These are phyloP conservation scores for Sporisorium sorghi DNA, from an alignment of 1,284 basidiomycete genomes.

Conservation along the genomic window DNA sequence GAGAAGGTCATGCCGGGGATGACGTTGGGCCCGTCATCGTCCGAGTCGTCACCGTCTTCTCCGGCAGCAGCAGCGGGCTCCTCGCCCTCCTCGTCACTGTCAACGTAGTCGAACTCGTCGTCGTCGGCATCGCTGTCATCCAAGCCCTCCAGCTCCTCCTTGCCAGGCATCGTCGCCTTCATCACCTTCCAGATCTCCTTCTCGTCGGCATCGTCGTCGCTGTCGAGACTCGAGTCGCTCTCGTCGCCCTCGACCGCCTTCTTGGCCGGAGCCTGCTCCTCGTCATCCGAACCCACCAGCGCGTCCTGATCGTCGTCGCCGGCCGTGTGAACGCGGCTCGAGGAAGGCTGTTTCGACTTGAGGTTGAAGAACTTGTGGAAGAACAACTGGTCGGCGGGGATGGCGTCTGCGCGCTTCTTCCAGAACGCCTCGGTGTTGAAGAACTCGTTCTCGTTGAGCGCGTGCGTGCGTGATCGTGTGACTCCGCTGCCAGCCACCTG, in stretches of 20 bases:
- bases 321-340: conserved; percentile 33
- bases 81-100: conserved; percentile 39
- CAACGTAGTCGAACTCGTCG: conserved; percentile 52
- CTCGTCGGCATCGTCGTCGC: conserved; percentile 60
- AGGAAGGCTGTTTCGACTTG: conserved; percentile 57
- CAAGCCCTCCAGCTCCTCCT: conserved; percentile 74
- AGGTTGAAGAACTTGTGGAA: conserved; percentile 68
- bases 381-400: conserved; percentile 80
- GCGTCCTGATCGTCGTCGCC: conserved; percentile 67
- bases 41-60: conserved; percentile 53
- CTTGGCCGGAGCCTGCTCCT: conserved; percentile 74
- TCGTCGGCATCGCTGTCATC: conserved; percentile 52
- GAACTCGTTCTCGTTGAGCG: conserved; percentile 70
- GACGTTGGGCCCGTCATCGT: conserved; percentile 30
- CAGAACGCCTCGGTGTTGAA: conserved; percentile 86
- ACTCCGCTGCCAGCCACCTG: conserved; percentile 75
- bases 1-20: conserved; percentile 53
- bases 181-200: conserved; percentile 71
- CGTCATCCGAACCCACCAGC: conserved; percentile 72
- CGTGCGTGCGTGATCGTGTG: conserved; percentile 77
- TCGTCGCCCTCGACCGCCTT: conserved; percentile 45
- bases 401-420: conserved; percentile 78
- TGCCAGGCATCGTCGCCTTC: conserved; percentile 71
- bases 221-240: conserved; percentile 31
- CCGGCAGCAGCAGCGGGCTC: conserved; percentile 19